phyloP scores from a whole-genome alignment of 352 stramenopile species.

The Globisporangium alternatum region DNA sequence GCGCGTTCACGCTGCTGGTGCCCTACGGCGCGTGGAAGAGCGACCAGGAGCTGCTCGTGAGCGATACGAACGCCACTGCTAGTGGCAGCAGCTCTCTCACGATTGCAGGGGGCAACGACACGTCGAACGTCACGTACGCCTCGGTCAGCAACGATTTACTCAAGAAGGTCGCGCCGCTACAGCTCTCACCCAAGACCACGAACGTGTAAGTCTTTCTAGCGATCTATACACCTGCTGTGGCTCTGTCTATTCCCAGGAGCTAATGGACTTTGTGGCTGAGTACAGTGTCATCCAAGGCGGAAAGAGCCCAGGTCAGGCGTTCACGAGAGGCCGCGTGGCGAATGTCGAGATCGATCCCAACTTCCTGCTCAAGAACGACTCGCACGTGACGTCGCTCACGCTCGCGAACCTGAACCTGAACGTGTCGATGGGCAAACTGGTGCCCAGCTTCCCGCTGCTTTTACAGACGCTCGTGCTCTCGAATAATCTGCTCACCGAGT shows the following conservation, averaged over 20 bases:
- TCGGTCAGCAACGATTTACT: not conserved
- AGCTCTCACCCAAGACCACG: not conserved
- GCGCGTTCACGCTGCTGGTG: slow-evolving; percentile 3
- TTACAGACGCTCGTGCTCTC: slow-evolving; percentile 4
- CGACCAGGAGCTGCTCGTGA: not conserved
- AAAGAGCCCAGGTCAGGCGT: not conserved
- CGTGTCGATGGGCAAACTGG: not conserved
- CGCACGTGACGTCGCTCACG: slow-evolving; percentile 2
- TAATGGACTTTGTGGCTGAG: not conserved
- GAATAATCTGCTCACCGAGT: slow-evolving; percentile 2
- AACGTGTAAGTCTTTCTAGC: not conserved
- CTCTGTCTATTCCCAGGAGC: not conserved
- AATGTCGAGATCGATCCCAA: not conserved
- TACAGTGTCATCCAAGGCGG: not conserved
- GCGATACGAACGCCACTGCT: too few relatives aligned
- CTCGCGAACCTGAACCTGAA: slow-evolving; percentile 8
- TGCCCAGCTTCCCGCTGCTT: not conserved
- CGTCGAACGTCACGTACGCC: not conserved
- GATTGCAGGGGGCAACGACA: not conserved
- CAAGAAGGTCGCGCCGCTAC: not conserved
- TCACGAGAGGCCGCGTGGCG: not conserved
- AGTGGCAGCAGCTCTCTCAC: too few relatives aligned
- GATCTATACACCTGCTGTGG: too few relatives aligned
- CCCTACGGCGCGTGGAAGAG: not conserved
- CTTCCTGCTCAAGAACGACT: slow-evolving; percentile 5